phyloP scores from a whole-genome alignment of 2,329 filamentous ascomycete species.

The Cryphonectria radicalis region DNA sequence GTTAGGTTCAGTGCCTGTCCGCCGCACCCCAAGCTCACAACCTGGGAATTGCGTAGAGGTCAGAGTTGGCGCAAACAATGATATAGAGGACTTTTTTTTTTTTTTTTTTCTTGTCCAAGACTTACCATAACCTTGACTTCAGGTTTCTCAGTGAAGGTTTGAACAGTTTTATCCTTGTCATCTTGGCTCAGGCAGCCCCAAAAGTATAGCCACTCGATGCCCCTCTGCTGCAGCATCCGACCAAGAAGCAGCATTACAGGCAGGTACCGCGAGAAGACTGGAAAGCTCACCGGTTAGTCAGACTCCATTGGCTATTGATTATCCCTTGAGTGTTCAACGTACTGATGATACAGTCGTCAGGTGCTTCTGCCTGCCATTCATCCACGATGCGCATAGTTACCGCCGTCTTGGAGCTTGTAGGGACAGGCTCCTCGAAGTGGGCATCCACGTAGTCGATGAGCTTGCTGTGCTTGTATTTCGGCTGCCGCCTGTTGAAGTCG shows the following conservation, averaged over 20 bases:
- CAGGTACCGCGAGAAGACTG: constrained; percentile 44
- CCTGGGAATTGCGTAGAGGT: neutral
- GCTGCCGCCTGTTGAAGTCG: neutral
- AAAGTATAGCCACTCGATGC: constrained; percentile 44
- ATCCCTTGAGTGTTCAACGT: neutral
- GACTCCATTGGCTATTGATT: constrained; percentile 21
- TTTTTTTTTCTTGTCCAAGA: no score
- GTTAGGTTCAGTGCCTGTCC: constrained; percentile 47
- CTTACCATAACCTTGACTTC: neutral
- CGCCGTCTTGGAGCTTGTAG: constrained; percentile 4
- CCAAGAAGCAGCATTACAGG: constrained; percentile 42
- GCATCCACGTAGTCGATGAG: neutral
- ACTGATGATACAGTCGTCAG: constrained; percentile 14
- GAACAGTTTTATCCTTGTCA: neutral
- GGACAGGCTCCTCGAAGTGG: neutral
- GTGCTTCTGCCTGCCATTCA: neutral
- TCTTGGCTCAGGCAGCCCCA: constrained; percentile 35
- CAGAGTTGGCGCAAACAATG: neutral
- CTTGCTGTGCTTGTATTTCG: neutral
- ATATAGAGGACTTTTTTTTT: neutral
- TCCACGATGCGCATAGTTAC: neutral
- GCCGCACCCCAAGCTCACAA: constrained; percentile 38
- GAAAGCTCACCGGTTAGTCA: neutral
- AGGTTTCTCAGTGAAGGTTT: neutral
- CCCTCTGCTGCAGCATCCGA: constrained; percentile 38